Conservation (phyloP, 75 land plant species). For the Larix kaempferi region DNA sequence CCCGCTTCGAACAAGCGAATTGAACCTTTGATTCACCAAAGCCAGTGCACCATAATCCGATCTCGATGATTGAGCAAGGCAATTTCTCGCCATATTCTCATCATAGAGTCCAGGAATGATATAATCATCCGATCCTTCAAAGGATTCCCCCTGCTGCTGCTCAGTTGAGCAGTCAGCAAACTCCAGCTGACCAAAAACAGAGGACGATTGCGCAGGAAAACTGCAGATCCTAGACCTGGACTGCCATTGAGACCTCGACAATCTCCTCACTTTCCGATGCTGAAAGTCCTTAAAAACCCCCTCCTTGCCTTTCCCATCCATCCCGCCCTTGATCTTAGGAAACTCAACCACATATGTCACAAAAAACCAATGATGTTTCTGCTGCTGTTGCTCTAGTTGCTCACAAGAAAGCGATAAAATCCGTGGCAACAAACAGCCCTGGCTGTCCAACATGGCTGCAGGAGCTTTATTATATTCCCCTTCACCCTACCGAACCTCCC, state of each 20-base stretch:
- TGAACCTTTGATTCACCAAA: conserved; percentile 26
- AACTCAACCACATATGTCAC: conserved; percentile 16
- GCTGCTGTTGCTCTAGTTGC: conserved; percentile 8
- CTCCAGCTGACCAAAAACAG: too few species aligned
- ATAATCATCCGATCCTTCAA: conserved; percentile 10
- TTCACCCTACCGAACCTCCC: neutral
- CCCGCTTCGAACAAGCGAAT: conserved; percentile 29
- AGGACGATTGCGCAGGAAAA: neutral
- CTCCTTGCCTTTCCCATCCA: conserved; percentile 10
- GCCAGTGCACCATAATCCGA: conserved; percentile 40
- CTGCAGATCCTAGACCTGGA: conserved; percentile 1
- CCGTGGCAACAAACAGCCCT: conserved; percentile 32
- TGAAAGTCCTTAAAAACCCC: neutral
- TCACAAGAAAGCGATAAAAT: conserved; percentile 26
- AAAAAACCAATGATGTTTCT: neutral
- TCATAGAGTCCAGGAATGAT: conserved; percentile 33
- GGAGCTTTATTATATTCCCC: neutral
- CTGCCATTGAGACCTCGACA: neutral
- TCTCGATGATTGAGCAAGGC: conserved; percentile 33
- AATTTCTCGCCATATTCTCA: conserved; percentile 35
- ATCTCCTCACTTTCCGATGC: neutral
- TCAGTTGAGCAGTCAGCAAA: neutral
- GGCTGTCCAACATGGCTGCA: conserved; percentile 39
- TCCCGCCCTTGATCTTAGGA: conserved; percentile 8
- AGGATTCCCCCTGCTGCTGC: neutral